Evolutionary conservation across 139 green algal species (phyloP), one percentile per base, ranked within the genome.

Genomic region (Chlorella sp.): DNA sequence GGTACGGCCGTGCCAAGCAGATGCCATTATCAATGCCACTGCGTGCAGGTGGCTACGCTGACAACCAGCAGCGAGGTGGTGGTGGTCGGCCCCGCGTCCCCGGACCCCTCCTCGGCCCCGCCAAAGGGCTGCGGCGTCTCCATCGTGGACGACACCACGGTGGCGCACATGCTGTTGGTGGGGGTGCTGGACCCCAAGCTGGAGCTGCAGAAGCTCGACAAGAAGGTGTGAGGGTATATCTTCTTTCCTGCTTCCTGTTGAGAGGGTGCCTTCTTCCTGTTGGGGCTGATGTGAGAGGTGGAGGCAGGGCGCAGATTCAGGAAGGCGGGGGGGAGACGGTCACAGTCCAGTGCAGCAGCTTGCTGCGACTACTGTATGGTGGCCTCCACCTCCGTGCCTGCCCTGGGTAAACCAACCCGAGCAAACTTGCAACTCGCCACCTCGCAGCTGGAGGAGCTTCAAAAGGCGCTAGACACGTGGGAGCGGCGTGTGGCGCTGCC

Each of bases 191-290:
- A 99, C 74, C 88, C 92, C 0, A 77, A 74, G 20, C 85, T 91
- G 74, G 95, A 98, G 87, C 73, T 96, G 3, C 83, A 82, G 31
- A 97, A 96, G 85, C 89, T 98, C 62, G 67, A 88, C 69, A 97
- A 97, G 82, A 92, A 96, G 82, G 51, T 88, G 68, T n/a, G n/a
- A n/a, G n/a, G n/a, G n/a, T n/a, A n/a, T n/a, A n/a, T n/a, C n/a
- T n/a, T n/a, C n/a, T n/a, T n/a, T n/a, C n/a, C n/a, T n/a, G n/a
- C n/a, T n/a, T n/a, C n/a, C n/a, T n/a, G n/a, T n/a, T n/a, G n/a
- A n/a, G n/a, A n/a, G n/a, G n/a, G n/a, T n/a, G n/a, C n/a, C n/a
- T n/a, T n/a, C n/a, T n/a, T n/a, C n/a, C n/a, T n/a, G n/a, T n/a
- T n/a, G n/a, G n/a, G n/a, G n/a, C n/a, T n/a, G n/a, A n/a, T n/a